Evolutionary conservation across 306 rosid genomes (phyloP).

Genomic region (Cicer arietinum): DNA sequence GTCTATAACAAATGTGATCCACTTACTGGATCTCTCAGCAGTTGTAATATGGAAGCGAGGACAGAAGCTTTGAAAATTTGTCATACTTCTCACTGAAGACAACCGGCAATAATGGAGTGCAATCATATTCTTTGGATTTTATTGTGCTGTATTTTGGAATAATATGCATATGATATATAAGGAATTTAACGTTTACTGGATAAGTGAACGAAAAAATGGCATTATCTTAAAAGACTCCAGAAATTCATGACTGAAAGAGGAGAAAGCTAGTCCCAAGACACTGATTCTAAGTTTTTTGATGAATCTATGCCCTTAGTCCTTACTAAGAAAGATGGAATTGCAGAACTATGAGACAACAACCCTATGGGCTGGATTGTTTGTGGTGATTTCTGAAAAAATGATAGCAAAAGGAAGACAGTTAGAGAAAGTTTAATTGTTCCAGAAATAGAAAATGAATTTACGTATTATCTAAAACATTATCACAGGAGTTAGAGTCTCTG

Average conservation of each 20-base stretch:
- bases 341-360: neutral
- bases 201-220: neutral
- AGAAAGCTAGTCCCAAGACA: neutral
- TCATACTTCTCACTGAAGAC: neutral
- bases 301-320: neutral
- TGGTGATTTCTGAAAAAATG: neutral
- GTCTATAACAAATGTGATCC: neutral
- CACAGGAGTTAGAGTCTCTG: slow-evolving; percentile 7
- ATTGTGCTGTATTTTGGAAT: neutral
- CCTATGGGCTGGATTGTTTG: neutral
- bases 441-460: neutral
- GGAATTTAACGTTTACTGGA: neutral
- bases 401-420: neutral
- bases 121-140: neutral
- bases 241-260: neutral
- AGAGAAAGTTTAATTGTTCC: neutral
- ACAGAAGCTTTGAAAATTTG: neutral
- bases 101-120: neutral
- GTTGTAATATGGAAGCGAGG: neutral
- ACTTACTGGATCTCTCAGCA: neutral
- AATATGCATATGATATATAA: neutral
- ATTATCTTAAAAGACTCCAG: neutral
- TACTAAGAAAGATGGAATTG: neutral
- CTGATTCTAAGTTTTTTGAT: neutral
- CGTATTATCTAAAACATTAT: neutral